These are phyloP conservation scores for Fusarium miscanthi DNA, from an alignment of 2,329 filamentous ascomycete species.

Conservation along the genomic window DNA sequence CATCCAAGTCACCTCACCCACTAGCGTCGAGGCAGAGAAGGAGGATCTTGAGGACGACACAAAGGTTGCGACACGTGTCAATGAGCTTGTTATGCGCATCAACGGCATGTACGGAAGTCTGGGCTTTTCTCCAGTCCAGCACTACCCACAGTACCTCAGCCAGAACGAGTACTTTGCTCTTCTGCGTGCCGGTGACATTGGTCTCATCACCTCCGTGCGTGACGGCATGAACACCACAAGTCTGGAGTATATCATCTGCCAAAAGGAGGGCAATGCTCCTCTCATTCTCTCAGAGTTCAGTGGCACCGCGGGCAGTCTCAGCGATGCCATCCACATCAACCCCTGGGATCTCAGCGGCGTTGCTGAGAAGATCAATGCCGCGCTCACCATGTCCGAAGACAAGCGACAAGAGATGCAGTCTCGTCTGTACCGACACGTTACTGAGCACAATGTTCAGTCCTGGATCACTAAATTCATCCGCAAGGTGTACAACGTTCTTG, in stretches of 20 bases:
- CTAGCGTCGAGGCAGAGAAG: conserved; percentile 80
- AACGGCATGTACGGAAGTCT: conserved; percentile 91
- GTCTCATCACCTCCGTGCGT: conserved; percentile 92
- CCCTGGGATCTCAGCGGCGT: conserved; percentile 92
- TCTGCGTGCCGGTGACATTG: conserved; percentile 89
- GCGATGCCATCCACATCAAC: conserved; percentile 93
- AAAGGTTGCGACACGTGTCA: conserved; percentile 88
- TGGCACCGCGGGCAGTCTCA: conserved; percentile 87
- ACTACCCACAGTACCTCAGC: conserved; percentile 92
- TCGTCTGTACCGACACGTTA: conserved; percentile 84
- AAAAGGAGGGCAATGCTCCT: conserved; percentile 86
- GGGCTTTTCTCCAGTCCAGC: conserved; percentile 89
- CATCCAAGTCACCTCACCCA: conserved; percentile 94
- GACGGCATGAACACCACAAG: conserved; percentile 99
- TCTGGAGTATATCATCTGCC: conserved; percentile 92
- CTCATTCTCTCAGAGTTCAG: conserved; percentile 97
- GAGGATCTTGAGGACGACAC: conserved; percentile 74
- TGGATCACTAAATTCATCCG: conserved; percentile 87
- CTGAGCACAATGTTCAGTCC: conserved; percentile 83
- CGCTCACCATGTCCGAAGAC: conserved; percentile 78
- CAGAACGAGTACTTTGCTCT: conserved; percentile 94
- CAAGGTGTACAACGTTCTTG: conserved; percentile 82
- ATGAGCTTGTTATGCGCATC: conserved; percentile 89
- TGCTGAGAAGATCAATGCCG: conserved; percentile 83
- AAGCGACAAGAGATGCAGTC: conserved; percentile 76